Conservation (phyloP, 768 basidiomycete species). For the Trichaptum fuscoviolaceum region DNA sequence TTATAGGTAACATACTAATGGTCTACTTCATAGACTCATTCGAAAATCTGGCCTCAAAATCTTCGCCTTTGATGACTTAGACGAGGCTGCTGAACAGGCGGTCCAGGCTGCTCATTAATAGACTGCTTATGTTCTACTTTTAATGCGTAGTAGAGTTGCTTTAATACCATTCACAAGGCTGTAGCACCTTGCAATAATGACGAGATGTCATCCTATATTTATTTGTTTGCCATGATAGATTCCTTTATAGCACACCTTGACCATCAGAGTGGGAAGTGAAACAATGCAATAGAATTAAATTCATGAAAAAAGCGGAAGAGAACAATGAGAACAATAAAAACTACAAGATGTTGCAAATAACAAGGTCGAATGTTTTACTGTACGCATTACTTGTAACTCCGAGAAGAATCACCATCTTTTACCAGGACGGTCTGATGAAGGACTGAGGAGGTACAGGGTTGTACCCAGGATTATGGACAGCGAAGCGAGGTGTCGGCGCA, state of each 20-base stretch:
- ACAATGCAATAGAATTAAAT: neutral
- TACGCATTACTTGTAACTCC: neutral
- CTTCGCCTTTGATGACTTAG: constrained; percentile 86
- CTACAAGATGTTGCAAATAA: constrained; percentile 1
- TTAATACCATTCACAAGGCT: neutral
- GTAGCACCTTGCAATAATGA: neutral
- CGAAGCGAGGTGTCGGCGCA: constrained; percentile 24
- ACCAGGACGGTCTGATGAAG: constrained; percentile 48
- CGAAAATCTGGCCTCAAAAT: constrained; percentile 89
- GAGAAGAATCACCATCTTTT: constrained; percentile 18
- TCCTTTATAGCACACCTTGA: neutral
- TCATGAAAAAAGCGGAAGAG: neutral
- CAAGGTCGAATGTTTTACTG: constrained; percentile 2
- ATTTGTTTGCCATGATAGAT: neutral
- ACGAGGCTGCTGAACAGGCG: constrained; percentile 83
- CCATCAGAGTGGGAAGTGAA: neutral
- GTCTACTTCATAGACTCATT: constrained; percentile 67
- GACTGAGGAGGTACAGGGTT: constrained; percentile 35
- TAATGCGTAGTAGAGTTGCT: constrained; percentile 4
- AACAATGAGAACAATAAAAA: too few relatives aligned
- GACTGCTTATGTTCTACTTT: constrained; percentile 20
- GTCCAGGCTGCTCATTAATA: constrained; percentile 52
- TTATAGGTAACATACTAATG: constrained; percentile 6
- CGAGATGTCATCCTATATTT: neutral
- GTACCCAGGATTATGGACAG: constrained; percentile 31